Evolutionary conservation across 768 basidiomycete species (phyloP).

Genomic region (Amanita pallidorosea): DNA sequence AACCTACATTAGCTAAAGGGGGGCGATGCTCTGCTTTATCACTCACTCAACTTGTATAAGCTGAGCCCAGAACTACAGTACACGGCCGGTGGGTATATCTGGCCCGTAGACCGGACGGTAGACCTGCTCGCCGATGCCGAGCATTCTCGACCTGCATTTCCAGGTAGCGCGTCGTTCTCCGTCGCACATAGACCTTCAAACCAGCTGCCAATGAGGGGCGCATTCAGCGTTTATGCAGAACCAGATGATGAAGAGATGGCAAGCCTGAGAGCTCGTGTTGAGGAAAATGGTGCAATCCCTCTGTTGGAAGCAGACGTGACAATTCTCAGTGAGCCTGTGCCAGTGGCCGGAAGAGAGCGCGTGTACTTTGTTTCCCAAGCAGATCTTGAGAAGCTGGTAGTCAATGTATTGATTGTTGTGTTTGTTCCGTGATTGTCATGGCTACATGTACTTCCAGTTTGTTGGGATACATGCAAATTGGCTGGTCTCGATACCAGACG

Average conservation of each 20-base stretch:
- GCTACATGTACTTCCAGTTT: too few species aligned
- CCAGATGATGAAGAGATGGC: slow-evolving; percentile 23
- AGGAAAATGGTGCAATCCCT: slow-evolving; percentile 58
- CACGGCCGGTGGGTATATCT: slow-evolving; percentile 76
- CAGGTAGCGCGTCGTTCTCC: slow-evolving; percentile 10
- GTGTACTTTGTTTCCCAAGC: slow-evolving; percentile 61
- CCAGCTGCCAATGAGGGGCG: slow-evolving; percentile 27
- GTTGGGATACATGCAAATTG: too few species aligned
- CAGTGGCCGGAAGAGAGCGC: slow-evolving; percentile 49
- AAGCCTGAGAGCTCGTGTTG: slow-evolving; percentile 42
- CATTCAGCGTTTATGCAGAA: slow-evolving; percentile 35
- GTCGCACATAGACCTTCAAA: slow-evolving; percentile 2
- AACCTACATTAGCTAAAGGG: slow-evolving; percentile 50
- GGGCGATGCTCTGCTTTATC: slow-evolving; percentile 64
- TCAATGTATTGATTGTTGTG: slow-evolving; percentile 65
- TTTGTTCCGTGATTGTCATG: slow-evolving; percentile 41
- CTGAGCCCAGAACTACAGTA: slow-evolving; percentile 67
- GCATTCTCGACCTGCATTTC: slow-evolving; percentile 9
- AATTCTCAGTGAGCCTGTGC: slow-evolving; percentile 38
- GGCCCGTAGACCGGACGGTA: slow-evolving; percentile 63
- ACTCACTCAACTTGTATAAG: slow-evolving; percentile 68
- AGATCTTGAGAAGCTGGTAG: slow-evolving; percentile 61
- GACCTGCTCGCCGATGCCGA: slow-evolving; percentile 40
- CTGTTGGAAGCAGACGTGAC: slow-evolving; percentile 53
- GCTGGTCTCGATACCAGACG: too few species aligned